These are phyloP conservation scores for Capronia epimyces DNA, from an alignment of 2,329 filamentous ascomycete genomes.

Conservation along the genomic window DNA sequence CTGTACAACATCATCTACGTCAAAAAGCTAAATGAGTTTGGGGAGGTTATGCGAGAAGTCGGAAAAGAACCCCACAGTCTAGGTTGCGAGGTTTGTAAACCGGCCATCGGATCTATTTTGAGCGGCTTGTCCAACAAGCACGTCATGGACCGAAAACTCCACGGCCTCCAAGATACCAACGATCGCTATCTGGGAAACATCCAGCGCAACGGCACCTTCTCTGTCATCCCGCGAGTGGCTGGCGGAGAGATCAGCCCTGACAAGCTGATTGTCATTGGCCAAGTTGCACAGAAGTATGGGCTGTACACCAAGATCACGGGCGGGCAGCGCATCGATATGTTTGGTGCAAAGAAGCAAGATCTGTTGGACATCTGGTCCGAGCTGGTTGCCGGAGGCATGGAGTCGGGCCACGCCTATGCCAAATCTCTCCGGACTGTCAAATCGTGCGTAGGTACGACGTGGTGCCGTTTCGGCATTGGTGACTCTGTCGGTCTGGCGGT, in stretches of 20 bases:
- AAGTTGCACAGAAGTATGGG: conserved; percentile 75
- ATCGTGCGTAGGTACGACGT: conserved; percentile 79
- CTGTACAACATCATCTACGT: conserved; percentile 86
- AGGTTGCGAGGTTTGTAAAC: conserved; percentile 84
- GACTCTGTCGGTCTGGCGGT: conserved; percentile 90
- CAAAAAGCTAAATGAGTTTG: conserved; percentile 67
- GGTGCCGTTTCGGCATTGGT: conserved; percentile 83
- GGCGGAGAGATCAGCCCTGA: conserved; percentile 85
- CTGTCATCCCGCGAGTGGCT: conserved; percentile 74
- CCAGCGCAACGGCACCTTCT: conserved; percentile 85
- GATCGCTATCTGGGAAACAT: conserved; percentile 85
- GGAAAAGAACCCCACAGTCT: conserved; percentile 67
- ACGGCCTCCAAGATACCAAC: conserved; percentile 84
- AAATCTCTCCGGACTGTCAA: conserved; percentile 87
- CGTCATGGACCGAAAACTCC: conserved; percentile 63
- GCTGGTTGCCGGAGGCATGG: conserved; percentile 77
- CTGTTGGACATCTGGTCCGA: conserved; percentile 74
- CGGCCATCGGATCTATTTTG: conserved; percentile 72
- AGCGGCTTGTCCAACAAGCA: conserved; percentile 78
- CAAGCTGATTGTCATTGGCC: conserved; percentile 75
- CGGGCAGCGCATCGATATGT: conserved; percentile 87
- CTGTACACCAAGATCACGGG: conserved; percentile 91
- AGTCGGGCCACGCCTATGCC: conserved; percentile 84
- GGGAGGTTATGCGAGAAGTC: conserved; percentile 70
- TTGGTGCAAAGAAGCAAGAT: conserved; percentile 83